These are phyloP conservation scores for Termitomyces sp. DNA, from an alignment of 768 basidiomycete species.

Conservation along the genomic window DNA sequence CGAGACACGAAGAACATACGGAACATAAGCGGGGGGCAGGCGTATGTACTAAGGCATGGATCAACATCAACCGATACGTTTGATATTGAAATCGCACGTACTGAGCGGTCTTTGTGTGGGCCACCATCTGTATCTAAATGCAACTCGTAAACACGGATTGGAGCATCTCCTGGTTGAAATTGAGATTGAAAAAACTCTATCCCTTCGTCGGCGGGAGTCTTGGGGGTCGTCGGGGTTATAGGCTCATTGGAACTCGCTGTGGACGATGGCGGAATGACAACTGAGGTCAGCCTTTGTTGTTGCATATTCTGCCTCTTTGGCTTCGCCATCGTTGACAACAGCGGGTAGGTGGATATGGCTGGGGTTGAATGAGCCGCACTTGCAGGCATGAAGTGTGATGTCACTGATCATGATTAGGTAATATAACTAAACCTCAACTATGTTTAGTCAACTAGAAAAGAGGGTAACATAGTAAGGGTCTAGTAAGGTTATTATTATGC, in stretches of 20 bases:
- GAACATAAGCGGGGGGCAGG: slow-evolving; percentile 83
- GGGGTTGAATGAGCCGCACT: slow-evolving; percentile 8
- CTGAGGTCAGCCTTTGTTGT: slow-evolving; percentile 21
- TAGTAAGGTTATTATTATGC: slow-evolving; percentile 5
- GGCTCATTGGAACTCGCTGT: slow-evolving; percentile 20
- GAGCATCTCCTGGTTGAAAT: slow-evolving; percentile 45
- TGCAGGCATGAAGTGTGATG: slow-evolving; percentile 7
- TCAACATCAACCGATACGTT: not conserved
- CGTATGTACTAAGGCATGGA: slow-evolving; percentile 74
- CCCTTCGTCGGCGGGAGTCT: slow-evolving; percentile 91
- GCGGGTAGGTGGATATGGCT: slow-evolving; percentile 8
- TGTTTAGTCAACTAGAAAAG: not conserved
- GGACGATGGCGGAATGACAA: slow-evolving; percentile 27
- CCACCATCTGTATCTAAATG: slow-evolving; percentile 86
- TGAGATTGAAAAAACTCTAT: slow-evolving; percentile 79
- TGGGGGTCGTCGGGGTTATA: slow-evolving; percentile 50
- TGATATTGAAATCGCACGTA: slow-evolving; percentile 30
- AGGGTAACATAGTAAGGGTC: slow-evolving; percentile 10
- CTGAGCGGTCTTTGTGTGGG: slow-evolving; percentile 80
- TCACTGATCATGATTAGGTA: slow-evolving; percentile 14
- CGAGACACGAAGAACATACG: slow-evolving; percentile 88
- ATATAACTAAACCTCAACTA: slow-evolving; percentile 6
- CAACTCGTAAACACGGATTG: slow-evolving; percentile 83
- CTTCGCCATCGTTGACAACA: slow-evolving; percentile 18
- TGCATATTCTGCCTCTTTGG: slow-evolving; percentile 18